Base-by-base conservation (phyloP, 306 rosid species). In the Arachis stenosperma region DNA sequence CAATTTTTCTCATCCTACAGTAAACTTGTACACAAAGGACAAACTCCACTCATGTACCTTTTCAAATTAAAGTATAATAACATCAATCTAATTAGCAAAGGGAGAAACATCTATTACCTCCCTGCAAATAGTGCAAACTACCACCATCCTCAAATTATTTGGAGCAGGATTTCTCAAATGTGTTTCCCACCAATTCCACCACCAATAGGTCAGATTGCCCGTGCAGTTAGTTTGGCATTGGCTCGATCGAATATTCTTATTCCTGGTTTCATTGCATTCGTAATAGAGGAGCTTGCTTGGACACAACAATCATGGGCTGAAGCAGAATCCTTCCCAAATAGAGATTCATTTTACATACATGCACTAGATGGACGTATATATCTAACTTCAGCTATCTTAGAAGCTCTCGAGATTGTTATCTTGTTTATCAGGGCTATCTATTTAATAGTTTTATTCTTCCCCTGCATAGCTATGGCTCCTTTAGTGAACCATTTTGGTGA, bases 381-480 rank as follows among this genome's bases (percentile, higher is more conserved):
- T 81, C 75, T 91, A 58, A 78, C 90, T 51, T 63, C 85, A 6
- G 43, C 74, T 71, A 65, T 91, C 65, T 63, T 84, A 33, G 71
- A 66, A 52, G 78, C 81, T 46, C 65, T 89, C 71, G 95, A 91
- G 84, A 62, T 76, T 65, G 39, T 84, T 46, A 64, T 84, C 71
- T 83, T 91, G 85, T 74, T 89, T 56, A 39, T 86, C 53, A 81
- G 97, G 79, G 97, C 88, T 64, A 62, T 81, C 30, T 87, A 89
- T 72, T 84, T 91, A 50, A 79, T 67, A 53, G 30, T 87, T 85
- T 75, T 91, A 81, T 89, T 91, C 86, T 65, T 80, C 42, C 95
- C 96, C 39, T 89, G 92, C 83, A 75, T 91, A 48, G 81, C 81
- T 70, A 86, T 83, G 93, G 79, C 90, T 67, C 97, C 92, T 47